Evolutionary conservation across 192 early-diverging fungal genomes (phyloP).

Genomic region (Mortierella claussenii): DNA sequence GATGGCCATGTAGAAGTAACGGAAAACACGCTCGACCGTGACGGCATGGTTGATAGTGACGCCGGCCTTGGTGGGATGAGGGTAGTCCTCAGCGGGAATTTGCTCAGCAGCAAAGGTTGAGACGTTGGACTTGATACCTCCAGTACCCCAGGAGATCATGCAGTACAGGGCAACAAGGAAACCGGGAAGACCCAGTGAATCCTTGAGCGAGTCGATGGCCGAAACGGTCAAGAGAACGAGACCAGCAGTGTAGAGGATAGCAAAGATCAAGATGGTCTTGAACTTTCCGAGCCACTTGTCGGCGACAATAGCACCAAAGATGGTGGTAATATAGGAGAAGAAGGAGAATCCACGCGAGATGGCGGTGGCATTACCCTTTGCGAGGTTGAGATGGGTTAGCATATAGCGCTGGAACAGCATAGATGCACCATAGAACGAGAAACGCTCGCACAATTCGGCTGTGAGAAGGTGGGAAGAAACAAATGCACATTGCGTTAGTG

Average conservation of each 20-base stretch:
- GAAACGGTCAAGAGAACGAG: constrained; percentile 64
- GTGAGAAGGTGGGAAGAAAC: constrained; percentile 35
- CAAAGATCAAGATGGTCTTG: constrained; percentile 71
- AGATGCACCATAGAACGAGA: constrained; percentile 72
- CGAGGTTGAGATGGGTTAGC: constrained; percentile 57
- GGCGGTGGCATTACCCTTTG: constrained; percentile 61
- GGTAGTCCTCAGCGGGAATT: constrained; percentile 61
- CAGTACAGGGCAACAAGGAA: constrained; percentile 65
- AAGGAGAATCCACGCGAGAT: constrained; percentile 72
- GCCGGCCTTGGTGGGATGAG: constrained; percentile 62
- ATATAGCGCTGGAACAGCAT: constrained; percentile 73
- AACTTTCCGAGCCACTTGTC: constrained; percentile 74
- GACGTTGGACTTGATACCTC: constrained; percentile 74
- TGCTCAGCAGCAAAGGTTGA: constrained; percentile 75
- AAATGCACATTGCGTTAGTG: background rate
- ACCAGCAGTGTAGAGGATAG: constrained; percentile 66
- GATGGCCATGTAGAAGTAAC: constrained; percentile 79
- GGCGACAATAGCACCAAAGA: constrained; percentile 68
- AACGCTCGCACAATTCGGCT: constrained; percentile 72
- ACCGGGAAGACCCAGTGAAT: constrained; percentile 64
- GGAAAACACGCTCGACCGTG: constrained; percentile 74
- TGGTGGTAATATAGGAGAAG: constrained; percentile 71
- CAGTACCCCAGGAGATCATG: constrained; percentile 69
- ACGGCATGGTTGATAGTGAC: constrained; percentile 68
- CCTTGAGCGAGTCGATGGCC: constrained; percentile 61